These are phyloP conservation scores for Candida sp. DNA, from an alignment of 1,139 yeast genomes.

Conservation along the genomic window DNA sequence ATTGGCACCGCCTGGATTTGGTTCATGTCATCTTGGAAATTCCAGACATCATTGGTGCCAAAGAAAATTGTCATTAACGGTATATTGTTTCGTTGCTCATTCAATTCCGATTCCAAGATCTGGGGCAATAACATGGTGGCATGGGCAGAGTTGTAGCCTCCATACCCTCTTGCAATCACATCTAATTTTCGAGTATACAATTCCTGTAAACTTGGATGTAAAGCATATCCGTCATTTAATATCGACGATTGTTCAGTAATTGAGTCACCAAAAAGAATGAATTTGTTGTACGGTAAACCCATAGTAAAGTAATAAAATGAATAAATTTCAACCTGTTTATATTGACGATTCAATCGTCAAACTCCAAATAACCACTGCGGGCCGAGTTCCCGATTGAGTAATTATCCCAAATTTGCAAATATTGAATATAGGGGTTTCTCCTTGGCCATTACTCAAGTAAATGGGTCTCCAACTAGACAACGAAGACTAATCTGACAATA, in stretches of 20 bases:
- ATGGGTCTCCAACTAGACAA: no score
- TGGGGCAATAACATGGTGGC: slow-evolving; percentile 44
- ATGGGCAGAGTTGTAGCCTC: slow-evolving; percentile 61
- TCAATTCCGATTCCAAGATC: slow-evolving; percentile 42
- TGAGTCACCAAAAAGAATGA: slow-evolving; percentile 68
- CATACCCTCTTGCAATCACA: slow-evolving; percentile 56
- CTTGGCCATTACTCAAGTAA: no score
- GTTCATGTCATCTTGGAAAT: slow-evolving; percentile 49
- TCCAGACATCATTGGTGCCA: slow-evolving; percentile 72
- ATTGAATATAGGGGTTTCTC: no score
- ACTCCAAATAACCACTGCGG: no score
- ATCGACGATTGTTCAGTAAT: slow-evolving; percentile 54
- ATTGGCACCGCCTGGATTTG: slow-evolving; percentile 53
- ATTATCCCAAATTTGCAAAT: not conserved
- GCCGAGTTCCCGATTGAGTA: not conserved
- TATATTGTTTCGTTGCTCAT: slow-evolving; percentile 19
- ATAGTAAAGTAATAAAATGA: not conserved
- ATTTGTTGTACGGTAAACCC: slow-evolving; percentile 33
- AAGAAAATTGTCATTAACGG: slow-evolving; percentile 57
- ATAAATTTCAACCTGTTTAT: no score
- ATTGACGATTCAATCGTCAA: no score
- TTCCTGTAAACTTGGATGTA: slow-evolving; percentile 50
- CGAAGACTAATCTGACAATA: no score
- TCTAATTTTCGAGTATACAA: slow-evolving; percentile 51
- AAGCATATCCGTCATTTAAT: slow-evolving; percentile 34